These are phyloP conservation scores for Lasiodiplodia hormozganensis DNA, from an alignment of 2,329 filamentous ascomycete species.

Conservation along the genomic window DNA sequence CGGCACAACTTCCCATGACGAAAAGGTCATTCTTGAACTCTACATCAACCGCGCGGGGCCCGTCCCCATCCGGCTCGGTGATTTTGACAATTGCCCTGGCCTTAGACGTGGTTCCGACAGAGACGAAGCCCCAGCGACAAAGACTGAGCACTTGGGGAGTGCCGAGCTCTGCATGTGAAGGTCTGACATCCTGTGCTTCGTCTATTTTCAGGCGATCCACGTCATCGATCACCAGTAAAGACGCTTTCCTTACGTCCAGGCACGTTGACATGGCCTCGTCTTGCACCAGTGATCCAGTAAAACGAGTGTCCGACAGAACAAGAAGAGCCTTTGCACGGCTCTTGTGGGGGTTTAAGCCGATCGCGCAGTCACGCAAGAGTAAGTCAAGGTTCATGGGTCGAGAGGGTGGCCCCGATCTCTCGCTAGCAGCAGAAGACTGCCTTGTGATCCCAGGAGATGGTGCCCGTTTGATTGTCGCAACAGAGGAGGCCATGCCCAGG, in stretches of 20 bases:
- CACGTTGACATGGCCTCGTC: constrained; percentile 66
- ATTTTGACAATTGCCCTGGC: constrained; percentile 73
- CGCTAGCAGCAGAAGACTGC: constrained; percentile 40
- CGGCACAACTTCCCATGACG: constrained; percentile 92
- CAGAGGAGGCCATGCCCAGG: constrained; percentile 76
- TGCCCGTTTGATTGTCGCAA: constrained; percentile 76
- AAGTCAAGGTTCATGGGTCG: constrained; percentile 70
- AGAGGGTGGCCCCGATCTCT: constrained; percentile 32
- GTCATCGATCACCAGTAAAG: constrained; percentile 83
- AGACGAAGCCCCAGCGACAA: constrained; percentile 76
- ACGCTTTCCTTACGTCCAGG: constrained; percentile 78
- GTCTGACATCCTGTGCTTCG: constrained; percentile 29
- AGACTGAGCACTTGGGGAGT: constrained; percentile 58
- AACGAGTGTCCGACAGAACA: constrained; percentile 77
- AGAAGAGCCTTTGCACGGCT: constrained; percentile 78
- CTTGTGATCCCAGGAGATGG: constrained; percentile 56
- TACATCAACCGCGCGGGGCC: constrained; percentile 74
- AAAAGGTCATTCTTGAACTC: constrained; percentile 86
- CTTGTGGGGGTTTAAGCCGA: constrained; percentile 84
- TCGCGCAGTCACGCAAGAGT: constrained; percentile 78
- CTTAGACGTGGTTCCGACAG: constrained; percentile 85
- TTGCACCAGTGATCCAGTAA: constrained; percentile 58
- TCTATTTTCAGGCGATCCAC: constrained; percentile 54
- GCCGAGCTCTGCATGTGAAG: constrained; percentile 32
- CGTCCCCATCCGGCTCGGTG: constrained; percentile 61